Base-by-base conservation (phyloP, 2,329 filamentous ascomycete genomes). In the Fusarium scirpi region DNA sequence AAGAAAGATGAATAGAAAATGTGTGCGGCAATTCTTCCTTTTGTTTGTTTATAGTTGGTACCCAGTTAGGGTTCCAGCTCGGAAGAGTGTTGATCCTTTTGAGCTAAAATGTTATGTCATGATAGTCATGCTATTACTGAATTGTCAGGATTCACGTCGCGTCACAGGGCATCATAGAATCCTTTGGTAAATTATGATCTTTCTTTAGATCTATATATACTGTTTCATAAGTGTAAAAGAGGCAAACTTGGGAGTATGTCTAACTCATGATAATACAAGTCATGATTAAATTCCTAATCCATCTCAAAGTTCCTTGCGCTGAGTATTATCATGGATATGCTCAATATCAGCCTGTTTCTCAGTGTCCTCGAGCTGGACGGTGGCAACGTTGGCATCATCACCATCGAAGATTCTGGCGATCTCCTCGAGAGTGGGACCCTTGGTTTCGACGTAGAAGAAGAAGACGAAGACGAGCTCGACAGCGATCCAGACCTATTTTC, bases 381-480 rank as follows among this genome's bases (percentile, higher is more conserved):
- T 30, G 5, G 51, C 62, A 9, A 65, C 62, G 20, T 65, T 64
- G 24, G 86, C 82, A 24, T 89, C 85, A 27, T 89, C 86, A 34
- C 89, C 91, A 72, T 92, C 90, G 74, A 93, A 92, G 76, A 92
- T 91, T 73, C 87, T 86, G 27, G 90, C 88, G 45, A 76, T 76
- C 67, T 78, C 75, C 76, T 92, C 90, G 1, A 93, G 87, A 4
- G 90, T 92, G 0, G 89, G 89, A 2, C 90, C 90, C 74, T 88
- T 89, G 12, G 91, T 93, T 80, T 93, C 91, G 56, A 91, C 85
- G 76, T 90, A 91, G 78, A 90, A 86, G 82, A 89, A 89, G 79
- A 85, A 90, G 34, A 91, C 88, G 67, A 91, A 90, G 49, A 86
- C 67, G 43, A 90, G 80, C 78, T 91, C 87, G 72, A 65, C 62